Conservation (phyloP, 1,284 basidiomycete genomes). For the Cutaneotrichosporon spelunceum region DNA sequence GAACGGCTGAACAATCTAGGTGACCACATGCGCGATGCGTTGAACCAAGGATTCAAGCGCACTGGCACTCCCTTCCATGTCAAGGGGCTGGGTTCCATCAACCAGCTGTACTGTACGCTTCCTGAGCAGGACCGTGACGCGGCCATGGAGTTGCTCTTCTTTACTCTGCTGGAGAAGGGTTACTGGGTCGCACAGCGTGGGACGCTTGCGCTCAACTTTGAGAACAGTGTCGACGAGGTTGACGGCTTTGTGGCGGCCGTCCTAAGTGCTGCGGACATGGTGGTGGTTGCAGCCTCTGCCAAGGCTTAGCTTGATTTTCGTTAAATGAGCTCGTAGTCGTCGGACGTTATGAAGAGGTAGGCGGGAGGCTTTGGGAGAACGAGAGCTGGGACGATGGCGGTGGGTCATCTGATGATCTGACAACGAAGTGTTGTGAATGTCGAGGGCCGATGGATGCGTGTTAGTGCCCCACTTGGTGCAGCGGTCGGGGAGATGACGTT, state of each 20-base stretch:
- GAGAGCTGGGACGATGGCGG: too few species aligned
- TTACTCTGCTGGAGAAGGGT: slow-evolving; percentile 24
- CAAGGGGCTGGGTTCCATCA: slow-evolving; percentile 35
- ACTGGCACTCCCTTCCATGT: slow-evolving; percentile 14
- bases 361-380: too few species aligned
- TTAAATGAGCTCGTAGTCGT: too few species aligned
- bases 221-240: slow-evolving; percentile 13
- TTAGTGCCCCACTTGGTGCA: too few species aligned
- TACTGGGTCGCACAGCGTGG: slow-evolving; percentile 33
- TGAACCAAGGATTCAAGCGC: slow-evolving; percentile 18
- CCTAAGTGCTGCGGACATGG: slow-evolving; percentile 3
- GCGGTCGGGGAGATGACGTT: too few species aligned
- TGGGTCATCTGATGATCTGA: too few species aligned
- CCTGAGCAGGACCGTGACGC: slow-evolving; percentile 1
- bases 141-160: slow-evolving; percentile 26
- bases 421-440: too few species aligned
- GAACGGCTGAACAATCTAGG: slow-evolving; percentile 25
- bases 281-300: background rate
- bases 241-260: slow-evolving; percentile 15
- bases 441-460: too few species aligned
- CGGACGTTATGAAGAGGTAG: too few species aligned
- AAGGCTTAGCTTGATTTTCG: too few species aligned
- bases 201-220: slow-evolving; percentile 14
- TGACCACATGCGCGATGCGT: slow-evolving; percentile 23
- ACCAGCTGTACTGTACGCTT: slow-evolving; percentile 29